Evolutionary conservation across 2,329 filamentous ascomycete species (phyloP).

Genomic region (Tolypocladium pustulatum): DNA sequence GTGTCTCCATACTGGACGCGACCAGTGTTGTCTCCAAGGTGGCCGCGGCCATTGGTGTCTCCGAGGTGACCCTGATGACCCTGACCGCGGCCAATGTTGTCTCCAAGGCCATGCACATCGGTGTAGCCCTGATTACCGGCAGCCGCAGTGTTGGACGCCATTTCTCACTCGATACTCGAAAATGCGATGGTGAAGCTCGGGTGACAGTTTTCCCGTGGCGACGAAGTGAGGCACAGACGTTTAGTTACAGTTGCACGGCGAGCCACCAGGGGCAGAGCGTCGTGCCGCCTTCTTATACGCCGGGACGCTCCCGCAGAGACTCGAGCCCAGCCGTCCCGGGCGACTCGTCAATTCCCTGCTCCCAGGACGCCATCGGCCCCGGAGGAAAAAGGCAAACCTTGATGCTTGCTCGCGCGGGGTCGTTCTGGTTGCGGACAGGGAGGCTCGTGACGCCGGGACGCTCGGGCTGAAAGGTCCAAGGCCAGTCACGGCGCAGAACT

Average conservation of each 20-base stretch:
- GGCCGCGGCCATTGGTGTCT: conserved; percentile 3
- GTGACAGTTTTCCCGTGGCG: neutral
- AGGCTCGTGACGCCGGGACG: neutral
- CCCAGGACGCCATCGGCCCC: neutral
- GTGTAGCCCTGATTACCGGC: conserved; percentile 1
- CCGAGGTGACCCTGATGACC: too few relatives aligned
- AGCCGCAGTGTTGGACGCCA: conserved; percentile 3
- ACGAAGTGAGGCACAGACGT: neutral
- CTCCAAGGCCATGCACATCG: too few relatives aligned
- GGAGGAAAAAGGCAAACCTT: neutral
- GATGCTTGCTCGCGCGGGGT: neutral
- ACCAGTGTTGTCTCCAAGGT: conserved; percentile 3
- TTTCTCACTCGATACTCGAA: neutral
- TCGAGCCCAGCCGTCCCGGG: neutral
- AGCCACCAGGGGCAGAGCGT: neutral
- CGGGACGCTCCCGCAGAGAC: neutral
- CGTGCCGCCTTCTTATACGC: neutral
- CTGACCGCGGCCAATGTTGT: conserved; percentile 3
- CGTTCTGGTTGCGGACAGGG: neutral
- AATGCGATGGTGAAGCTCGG: neutral
- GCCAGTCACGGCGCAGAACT: neutral
- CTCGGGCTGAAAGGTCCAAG: neutral
- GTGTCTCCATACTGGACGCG: neutral
- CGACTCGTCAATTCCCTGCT: neutral
- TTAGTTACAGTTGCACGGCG: neutral